Evolutionary conservation across 140 eudicot species (phyloP).

Genomic region (Oenanthe javanica): DNA sequence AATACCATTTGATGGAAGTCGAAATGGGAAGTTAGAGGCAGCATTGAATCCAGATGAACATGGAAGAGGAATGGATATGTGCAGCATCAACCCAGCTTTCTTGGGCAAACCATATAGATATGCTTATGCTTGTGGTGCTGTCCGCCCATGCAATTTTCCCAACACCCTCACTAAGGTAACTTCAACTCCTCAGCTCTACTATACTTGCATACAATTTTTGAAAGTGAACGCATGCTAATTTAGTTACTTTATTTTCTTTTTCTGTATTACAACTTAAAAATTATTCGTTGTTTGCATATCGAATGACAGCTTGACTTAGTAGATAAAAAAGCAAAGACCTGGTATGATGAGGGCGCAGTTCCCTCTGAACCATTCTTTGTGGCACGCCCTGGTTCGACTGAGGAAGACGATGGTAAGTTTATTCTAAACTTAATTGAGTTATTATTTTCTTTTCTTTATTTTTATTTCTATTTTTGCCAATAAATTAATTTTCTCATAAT

Average conservation of each 20-base stretch:
- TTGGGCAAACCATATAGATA: conserved; percentile 85
- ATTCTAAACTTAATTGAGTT: neutral
- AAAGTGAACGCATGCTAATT: neutral
- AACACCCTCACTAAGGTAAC: conserved; percentile 94
- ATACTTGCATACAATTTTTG: too few relatives aligned
- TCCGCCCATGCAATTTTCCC: conserved; percentile 89
- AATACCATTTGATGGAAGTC: conserved; percentile 88
- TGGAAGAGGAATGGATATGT: conserved; percentile 96
- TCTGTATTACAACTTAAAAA: too few relatives aligned
- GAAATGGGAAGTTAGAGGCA: conserved; percentile 63
- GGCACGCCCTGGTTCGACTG: conserved; percentile 77
- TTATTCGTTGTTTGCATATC: neutral
- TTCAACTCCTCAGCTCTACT: too few relatives aligned
- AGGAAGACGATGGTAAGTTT: conserved; percentile 85
- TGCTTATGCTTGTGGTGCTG: conserved; percentile 93
- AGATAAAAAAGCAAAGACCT: conserved; percentile 68
- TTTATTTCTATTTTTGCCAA: neutral
- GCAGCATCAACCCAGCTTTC: conserved; percentile 80
- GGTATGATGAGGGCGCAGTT: conserved; percentile 76
- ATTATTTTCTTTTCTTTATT: too few relatives aligned
- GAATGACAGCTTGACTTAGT: conserved; percentile 61
- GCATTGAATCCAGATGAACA: conserved; percentile 87
- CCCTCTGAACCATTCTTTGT: conserved; percentile 97
- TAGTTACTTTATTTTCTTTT: neutral
- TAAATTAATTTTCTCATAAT: too few relatives aligned